Base-by-base conservation (phyloP, 2,329 filamentous ascomycete species). In the Penicillium sp. region DNA sequence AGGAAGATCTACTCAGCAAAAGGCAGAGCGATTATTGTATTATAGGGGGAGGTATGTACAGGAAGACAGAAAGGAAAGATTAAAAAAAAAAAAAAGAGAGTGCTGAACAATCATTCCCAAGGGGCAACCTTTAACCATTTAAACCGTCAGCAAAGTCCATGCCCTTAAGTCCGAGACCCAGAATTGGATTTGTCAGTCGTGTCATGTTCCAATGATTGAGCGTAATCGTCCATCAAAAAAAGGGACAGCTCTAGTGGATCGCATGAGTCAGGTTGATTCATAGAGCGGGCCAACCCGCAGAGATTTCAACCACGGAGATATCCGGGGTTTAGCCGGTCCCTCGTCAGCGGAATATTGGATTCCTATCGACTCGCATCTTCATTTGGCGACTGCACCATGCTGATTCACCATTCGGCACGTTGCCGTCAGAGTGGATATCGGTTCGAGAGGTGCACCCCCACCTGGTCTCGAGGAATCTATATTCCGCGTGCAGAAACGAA, bases 181-280 rank as follows among this genome's bases (percentile, higher is more conserved):
- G 47, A 21, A 2, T 4, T 48, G 51, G 51, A 57, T 59, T 54
- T 59, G 56, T 56, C 31, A 57, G 51, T 29, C 9, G 3, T 21
- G 15, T 12, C 16, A 38, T 6, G 7, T 38, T 21, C 36, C 33
- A 36, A 36, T 36, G 8, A 16, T 18, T n/a, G 6, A 36, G 15
- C n/a, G 33, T 9, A 36, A 9, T 36, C 33, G 33, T 36, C n/a
- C 18, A 21, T 21, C 18, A 21, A 31, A 18, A 24, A 47, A 38
- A 43, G 26, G 26, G 36, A 29, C 42, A 62, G 54, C 54, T 60
- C 18, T 29, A 33, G 56, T 62, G 61, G 61, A 53, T 41, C 46
- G 24, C 45, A 57, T 63, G 61, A 62, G 2, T 63, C 60, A 63
- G 9, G 42, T 12, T 61, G 58, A 62, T 41, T 62, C 57, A 56